These are phyloP conservation scores for Globisporangium orthogonon DNA, from an alignment of 352 stramenopile species.

Conservation along the genomic window DNA sequence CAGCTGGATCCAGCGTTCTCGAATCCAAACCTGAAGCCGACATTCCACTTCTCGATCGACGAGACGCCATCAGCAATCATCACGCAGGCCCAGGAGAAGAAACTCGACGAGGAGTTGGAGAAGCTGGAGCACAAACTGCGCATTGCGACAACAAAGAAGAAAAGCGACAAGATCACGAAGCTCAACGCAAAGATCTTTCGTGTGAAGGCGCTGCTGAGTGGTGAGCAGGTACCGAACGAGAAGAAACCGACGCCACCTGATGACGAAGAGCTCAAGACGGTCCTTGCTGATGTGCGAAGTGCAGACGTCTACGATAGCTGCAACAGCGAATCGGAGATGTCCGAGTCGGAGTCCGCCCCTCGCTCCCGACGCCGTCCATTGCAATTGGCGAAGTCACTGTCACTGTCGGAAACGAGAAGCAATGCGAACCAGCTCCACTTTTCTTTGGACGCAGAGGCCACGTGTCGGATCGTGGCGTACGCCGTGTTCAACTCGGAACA, in stretches of 20 bases:
- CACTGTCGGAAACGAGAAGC: conserved; percentile 14
- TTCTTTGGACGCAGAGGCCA: conserved; percentile 75
- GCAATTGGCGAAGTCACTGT: conserved; percentile 13
- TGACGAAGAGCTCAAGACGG: conserved; percentile 33
- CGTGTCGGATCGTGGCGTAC: conserved; percentile 74
- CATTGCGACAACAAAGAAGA: conserved; percentile 88
- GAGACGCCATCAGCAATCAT: conserved; percentile 78
- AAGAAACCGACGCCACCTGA: conserved; percentile 25
- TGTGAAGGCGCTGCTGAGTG: conserved; percentile 70
- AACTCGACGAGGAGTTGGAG: conserved; percentile 85
- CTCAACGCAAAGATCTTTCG: conserved; percentile 79
- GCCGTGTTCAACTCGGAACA: conserved; percentile 59
- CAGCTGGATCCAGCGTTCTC: conserved; percentile 76
- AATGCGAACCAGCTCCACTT: conserved; percentile 73
- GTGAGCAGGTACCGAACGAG: conserved; percentile 62
- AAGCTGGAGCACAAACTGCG: conserved; percentile 88
- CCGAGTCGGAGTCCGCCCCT: conserved; percentile 49
- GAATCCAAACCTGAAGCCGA: conserved; percentile 52
- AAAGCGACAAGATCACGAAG: conserved; percentile 83
- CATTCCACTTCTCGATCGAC: conserved; percentile 81
- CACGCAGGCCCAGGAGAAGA: conserved; percentile 87
- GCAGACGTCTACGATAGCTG: conserved; percentile 64
- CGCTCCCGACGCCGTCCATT: conserved; percentile 20
- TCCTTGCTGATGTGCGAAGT: conserved; percentile 18
- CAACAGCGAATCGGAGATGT: conserved; percentile 85